Percentiles rank a stretch among this genome's conserved stretches.
Evolutionary conservation across 2,329 filamentous ascomycete genomes (phyloP).

Genomic region (Exophiala aquamarina): DNA sequence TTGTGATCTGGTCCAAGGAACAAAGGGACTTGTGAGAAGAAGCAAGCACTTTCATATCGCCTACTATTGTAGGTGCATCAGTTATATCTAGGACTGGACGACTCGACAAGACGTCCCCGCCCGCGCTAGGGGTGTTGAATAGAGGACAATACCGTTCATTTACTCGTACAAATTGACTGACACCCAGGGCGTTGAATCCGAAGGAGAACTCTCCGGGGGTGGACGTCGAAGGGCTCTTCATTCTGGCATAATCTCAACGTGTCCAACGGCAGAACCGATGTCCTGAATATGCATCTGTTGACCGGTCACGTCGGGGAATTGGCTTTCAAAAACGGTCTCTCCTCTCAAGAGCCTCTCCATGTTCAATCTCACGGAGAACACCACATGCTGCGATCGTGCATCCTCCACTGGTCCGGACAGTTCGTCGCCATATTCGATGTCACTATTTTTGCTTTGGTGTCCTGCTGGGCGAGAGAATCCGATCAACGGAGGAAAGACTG

Average conservation of each 20-base stretch:
- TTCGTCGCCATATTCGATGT: slow-evolving; percentile 23
- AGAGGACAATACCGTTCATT: too few species aligned
- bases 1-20: too few species aligned
- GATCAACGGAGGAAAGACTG: slow-evolving; percentile 18
- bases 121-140: too few species aligned
- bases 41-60: too few species aligned
- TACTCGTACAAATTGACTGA: too few species aligned
- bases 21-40: too few species aligned
- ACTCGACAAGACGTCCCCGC: too few species aligned
- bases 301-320: slow-evolving; percentile 17
- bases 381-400: slow-evolving; percentile 15
- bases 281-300: slow-evolving; percentile 18
- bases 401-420: slow-evolving; percentile 7
- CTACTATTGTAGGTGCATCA: too few species aligned
- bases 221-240: too few species aligned
- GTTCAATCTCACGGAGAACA: slow-evolving; percentile 22
- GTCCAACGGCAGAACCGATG: slow-evolving; percentile 19
- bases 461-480: slow-evolving; percentile 19
- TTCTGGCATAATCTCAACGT: slow-evolving; percentile 18
- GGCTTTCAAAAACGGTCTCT: slow-evolving; percentile 19
- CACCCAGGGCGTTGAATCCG: too few species aligned
- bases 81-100: too few species aligned
- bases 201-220: too few species aligned
- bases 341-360: slow-evolving; percentile 18
- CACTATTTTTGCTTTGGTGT: slow-evolving; percentile 20